Evolutionary conservation across 208 protist genomes (phyloP), one percentile per base, ranked within the genome.

Genomic region (Trypanosoma caninum): DNA sequence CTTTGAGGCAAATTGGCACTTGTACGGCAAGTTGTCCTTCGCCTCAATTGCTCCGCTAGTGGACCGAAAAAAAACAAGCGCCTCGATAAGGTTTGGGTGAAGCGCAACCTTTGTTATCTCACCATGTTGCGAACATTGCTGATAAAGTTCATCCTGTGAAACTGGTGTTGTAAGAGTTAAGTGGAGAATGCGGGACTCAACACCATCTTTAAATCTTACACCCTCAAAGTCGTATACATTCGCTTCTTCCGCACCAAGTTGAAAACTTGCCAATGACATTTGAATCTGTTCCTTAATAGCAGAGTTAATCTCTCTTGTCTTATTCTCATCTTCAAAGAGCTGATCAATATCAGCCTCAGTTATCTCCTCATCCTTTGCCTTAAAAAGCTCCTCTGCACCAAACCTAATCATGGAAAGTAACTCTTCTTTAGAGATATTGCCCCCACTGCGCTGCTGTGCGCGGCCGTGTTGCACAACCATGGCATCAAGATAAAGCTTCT

Each of bases 281-380:
- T 95, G 74, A n/a, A 87, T 72, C 41, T 87, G 80, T 54, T 94
- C 69, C 58, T 93, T 83, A 2, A 93, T 65, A 48, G 97, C 90
- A 18, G 56, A 74, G 3, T 76, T 82, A 5, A 99, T 69, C 51
- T 96, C 61, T 33, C 70, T 78, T 1, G 91, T 93, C 53, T 91
- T 87, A 3, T 82, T 51, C 59, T 98, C 94, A 33, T 96, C 74
- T 23, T 82, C 65, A 22, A 99, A 88, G 33, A 99, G 96, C 11
- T 65, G 67, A 66, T 99, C 98, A 72, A 99, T 98, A 65, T 99
- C 98, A n/a, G 97, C 97, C 69, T 99, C 97, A 0, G 89, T 98
- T 35, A 99, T 68, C 59, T 91, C 85, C 51, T 89, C 76, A 16
- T 92, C 87, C 2, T 81, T 80, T 18, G 82, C 77, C 48, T 96